Percentiles rank a stretch among this genome's conserved stretches.
phyloP scores from a whole-genome alignment of 2,329 filamentous ascomycete species.

The Aspergillus fumigatiaffinis region DNA sequence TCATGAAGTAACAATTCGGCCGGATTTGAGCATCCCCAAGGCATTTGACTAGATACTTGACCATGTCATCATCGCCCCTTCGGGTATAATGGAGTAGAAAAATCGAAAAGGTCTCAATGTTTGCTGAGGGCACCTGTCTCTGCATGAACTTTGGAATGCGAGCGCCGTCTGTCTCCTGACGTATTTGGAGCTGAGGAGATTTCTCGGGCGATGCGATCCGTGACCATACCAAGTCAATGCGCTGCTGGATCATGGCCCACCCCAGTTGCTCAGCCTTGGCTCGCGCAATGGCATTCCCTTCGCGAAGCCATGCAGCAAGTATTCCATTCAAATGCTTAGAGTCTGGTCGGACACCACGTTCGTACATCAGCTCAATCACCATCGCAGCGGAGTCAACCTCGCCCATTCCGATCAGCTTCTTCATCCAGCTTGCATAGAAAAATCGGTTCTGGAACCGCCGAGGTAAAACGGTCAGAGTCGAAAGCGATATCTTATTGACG shows the following conservation, averaged over 20 bases:
- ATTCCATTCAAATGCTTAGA: slow-evolving; percentile 78
- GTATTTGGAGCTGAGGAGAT: slow-evolving; percentile 25
- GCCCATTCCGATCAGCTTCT: slow-evolving; percentile 70
- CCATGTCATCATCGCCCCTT: slow-evolving; percentile 54
- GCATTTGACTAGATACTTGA: slow-evolving; percentile 59
- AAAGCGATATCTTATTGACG: slow-evolving; percentile 47
- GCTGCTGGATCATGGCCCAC: slow-evolving; percentile 71
- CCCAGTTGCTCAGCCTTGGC: slow-evolving; percentile 64
- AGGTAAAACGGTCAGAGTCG: slow-evolving; percentile 51
- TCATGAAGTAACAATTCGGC: slow-evolving; percentile 72
- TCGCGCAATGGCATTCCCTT: slow-evolving; percentile 52
- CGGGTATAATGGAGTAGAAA: slow-evolving; percentile 68
- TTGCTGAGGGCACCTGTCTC: slow-evolving; percentile 55
- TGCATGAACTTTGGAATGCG: slow-evolving; percentile 38
- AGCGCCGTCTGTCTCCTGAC: slow-evolving; percentile 19
- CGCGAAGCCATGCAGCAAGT: slow-evolving; percentile 72
- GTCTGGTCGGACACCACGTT: slow-evolving; percentile 63
- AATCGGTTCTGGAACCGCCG: slow-evolving; percentile 63
- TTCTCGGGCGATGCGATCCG: slow-evolving; percentile 20
- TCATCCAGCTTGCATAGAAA: slow-evolving; percentile 85
- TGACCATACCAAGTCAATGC: slow-evolving; percentile 59
- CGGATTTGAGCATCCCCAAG: slow-evolving; percentile 61
- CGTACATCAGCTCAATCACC: slow-evolving; percentile 72
- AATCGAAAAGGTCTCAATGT: slow-evolving; percentile 72
- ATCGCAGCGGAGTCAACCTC: slow-evolving; percentile 67